Evolutionary conservation across 805 yeast species (phyloP).

Genomic region (Zygosaccharomyces kombuchaensis): DNA sequence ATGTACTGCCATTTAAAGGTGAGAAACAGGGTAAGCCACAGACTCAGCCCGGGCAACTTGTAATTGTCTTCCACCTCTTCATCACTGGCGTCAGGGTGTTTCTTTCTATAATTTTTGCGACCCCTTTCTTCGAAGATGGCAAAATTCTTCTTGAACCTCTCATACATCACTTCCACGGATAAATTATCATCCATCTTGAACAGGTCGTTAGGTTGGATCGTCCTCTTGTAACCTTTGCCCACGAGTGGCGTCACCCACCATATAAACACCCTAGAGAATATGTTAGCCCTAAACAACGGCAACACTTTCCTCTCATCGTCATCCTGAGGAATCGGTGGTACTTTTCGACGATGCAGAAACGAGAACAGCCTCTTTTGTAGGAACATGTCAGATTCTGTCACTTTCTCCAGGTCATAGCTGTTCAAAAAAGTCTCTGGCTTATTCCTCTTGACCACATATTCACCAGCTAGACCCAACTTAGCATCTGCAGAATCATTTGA

Average conservation of each 20-base stretch:
- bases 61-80: conserved; percentile 37
- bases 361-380: conserved; percentile 49
- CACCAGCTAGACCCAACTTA: conserved; percentile 21
- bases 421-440: conserved; percentile 33
- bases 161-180: conserved; percentile 41
- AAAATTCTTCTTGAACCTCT: conserved; percentile 36
- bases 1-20: conserved; percentile 49
- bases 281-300: conserved; percentile 44
- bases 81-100: conserved; percentile 37
- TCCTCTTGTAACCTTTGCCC: conserved; percentile 65
- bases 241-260: conserved; percentile 68
- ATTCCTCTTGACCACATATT: conserved; percentile 26
- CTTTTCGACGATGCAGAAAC: conserved; percentile 44
- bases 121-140: conserved; percentile 32
- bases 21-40: conserved; percentile 44
- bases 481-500: background rate
- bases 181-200: conserved; percentile 43
- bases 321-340: conserved; percentile 45
- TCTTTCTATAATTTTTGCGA: conserved; percentile 29
- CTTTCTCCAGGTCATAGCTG: conserved; percentile 34
- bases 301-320: conserved; percentile 48
- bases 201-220: conserved; percentile 61
- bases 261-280: conserved; percentile 46
- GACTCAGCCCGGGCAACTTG: conserved; percentile 27
- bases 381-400: conserved; percentile 32